phyloP scores from a whole-genome alignment of 352 stramenopile species.

The Globisporangium recalcitrans region DNA sequence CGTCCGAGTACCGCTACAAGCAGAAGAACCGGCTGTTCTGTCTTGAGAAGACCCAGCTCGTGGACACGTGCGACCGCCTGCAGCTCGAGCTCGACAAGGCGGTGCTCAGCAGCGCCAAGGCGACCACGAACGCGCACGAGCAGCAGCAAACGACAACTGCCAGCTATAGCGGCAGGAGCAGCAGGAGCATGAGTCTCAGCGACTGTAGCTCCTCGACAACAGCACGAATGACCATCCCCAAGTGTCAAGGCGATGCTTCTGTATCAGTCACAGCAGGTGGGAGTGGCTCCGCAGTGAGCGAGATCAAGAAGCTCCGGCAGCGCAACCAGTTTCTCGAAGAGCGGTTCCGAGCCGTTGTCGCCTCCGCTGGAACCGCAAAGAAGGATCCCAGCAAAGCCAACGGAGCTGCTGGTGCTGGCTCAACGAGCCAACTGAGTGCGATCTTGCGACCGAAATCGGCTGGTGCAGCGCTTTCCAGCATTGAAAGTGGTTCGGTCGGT shows the following conservation, averaged over 20 bases:
- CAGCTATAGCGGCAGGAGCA: neutral
- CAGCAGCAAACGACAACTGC: neutral
- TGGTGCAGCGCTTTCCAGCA: neutral
- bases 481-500: neutral
- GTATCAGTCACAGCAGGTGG: neutral
- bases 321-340: constrained; percentile 62
- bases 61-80: constrained; percentile 41
- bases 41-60: constrained; percentile 44
- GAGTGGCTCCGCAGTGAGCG: constrained; percentile 18
- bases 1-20: constrained; percentile 68
- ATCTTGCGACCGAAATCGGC: neutral
- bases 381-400: neutral
- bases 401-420: neutral
- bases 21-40: constrained; percentile 55
- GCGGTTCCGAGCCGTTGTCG: constrained; percentile 34
- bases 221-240: neutral
- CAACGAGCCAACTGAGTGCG: neutral
- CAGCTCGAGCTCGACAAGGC: constrained; percentile 39
- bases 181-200: neutral
- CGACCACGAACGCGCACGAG: constrained; percentile 20
- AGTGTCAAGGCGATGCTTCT: neutral
- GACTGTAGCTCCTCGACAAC: neutral
- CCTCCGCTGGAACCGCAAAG: neutral
- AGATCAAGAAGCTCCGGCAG: constrained; percentile 49
- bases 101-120: constrained; percentile 30